phyloP scores from a whole-genome alignment of 805 yeast genomes.

The Saccharomycopsis babjevae region DNA sequence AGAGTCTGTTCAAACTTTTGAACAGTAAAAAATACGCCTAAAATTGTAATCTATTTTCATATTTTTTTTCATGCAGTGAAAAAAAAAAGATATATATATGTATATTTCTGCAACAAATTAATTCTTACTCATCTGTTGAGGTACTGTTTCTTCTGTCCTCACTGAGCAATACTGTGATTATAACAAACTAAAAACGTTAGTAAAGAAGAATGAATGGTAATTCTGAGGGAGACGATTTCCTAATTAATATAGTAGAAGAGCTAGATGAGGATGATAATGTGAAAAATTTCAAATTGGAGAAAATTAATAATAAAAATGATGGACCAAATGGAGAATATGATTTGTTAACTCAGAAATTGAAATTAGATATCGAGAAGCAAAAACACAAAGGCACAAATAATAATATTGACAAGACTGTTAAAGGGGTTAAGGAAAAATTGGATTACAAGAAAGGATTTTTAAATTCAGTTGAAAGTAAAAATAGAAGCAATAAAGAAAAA shows the following conservation, averaged over 20 bases:
- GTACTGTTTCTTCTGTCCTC: too few relatives aligned
- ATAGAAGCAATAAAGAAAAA: background rate
- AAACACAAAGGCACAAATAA: background rate
- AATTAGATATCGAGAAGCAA: background rate
- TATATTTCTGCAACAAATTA: too few relatives aligned
- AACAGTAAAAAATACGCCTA: too few relatives aligned
- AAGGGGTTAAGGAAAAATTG: constrained; percentile 1
- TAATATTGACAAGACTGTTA: background rate
- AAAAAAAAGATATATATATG: too few relatives aligned
- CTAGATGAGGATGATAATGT: constrained; percentile 17
- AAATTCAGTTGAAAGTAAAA: background rate
- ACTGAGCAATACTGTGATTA: too few relatives aligned
- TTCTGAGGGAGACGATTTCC: constrained; percentile 1
- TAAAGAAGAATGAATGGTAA: background rate
- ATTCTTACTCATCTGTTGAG: too few relatives aligned
- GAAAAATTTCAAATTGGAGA: constrained; percentile 9
- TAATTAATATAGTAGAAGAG: constrained; percentile 13
- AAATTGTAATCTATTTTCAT: too few relatives aligned
- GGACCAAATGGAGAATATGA: background rate
- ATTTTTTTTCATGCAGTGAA: too few relatives aligned
- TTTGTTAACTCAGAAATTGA: background rate
- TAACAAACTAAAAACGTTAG: background rate
- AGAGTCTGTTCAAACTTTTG: too few relatives aligned
- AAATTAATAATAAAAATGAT: background rate
- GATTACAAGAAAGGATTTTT: constrained; percentile 16